Conservation (phyloP, 1,139 yeast species). For the Nakaseomyces kungkrabaensis region DNA sequence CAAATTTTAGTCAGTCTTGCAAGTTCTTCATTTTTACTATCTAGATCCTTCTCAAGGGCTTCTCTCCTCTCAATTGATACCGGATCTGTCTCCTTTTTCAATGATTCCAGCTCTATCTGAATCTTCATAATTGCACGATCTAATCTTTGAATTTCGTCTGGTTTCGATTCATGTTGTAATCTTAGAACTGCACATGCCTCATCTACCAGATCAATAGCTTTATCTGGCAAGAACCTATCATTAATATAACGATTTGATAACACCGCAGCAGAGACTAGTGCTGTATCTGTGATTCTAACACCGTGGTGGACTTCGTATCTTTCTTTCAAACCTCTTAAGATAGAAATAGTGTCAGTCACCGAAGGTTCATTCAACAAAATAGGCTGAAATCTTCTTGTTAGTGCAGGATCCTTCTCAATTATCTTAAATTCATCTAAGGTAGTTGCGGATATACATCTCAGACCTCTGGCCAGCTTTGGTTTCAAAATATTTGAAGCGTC, state of each 20-base stretch:
- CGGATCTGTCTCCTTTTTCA: slow-evolving; percentile 85
- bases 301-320: slow-evolving; percentile 96
- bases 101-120: slow-evolving; percentile 86
- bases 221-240: slow-evolving; percentile 87
- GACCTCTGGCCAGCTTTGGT: slow-evolving; percentile 90
- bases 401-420: slow-evolving; percentile 86
- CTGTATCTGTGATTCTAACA: slow-evolving; percentile 89
- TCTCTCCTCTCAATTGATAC: slow-evolving; percentile 66
- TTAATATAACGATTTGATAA: slow-evolving; percentile 86
- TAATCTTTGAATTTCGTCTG: slow-evolving; percentile 82
- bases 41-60: slow-evolving; percentile 54
- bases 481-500: slow-evolving; percentile 90
- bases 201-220: slow-evolving; percentile 91
- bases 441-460: slow-evolving; percentile 95
- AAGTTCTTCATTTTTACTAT: slow-evolving; percentile 53
- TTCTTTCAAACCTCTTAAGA: slow-evolving; percentile 86
- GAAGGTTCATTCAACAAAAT: slow-evolving; percentile 84
- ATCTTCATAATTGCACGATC: slow-evolving; percentile 90
- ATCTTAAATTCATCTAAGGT: slow-evolving; percentile 83
- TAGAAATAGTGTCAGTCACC: slow-evolving; percentile 85
- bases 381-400: slow-evolving; percentile 87
- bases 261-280: slow-evolving; percentile 88
- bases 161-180: slow-evolving; percentile 92
- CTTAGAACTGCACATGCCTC: slow-evolving; percentile 95
- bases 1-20: slow-evolving; percentile 66